Percentiles rank a stretch among this genome's conserved stretches.
Evolutionary conservation across 805 yeast genomes (phyloP).

Genomic region (Yueomyces sinensis): DNA sequence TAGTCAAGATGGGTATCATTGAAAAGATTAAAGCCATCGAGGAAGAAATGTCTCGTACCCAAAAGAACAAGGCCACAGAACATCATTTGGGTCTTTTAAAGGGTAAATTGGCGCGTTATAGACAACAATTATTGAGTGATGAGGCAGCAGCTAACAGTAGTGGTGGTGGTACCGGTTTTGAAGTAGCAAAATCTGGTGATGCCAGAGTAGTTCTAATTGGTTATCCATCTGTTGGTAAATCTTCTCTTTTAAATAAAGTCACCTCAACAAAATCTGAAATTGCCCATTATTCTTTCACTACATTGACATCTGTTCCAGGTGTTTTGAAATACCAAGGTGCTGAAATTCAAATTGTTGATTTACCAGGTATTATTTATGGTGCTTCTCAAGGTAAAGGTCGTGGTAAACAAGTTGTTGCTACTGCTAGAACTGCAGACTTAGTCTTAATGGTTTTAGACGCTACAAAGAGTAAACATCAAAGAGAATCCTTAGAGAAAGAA

Average conservation of each 20-base stretch:
- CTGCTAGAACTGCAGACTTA: constrained; percentile 89
- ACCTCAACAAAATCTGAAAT: constrained; percentile 91
- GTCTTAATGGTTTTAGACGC: constrained; percentile 92
- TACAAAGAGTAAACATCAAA: constrained; percentile 82
- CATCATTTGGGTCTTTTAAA: constrained; percentile 88
- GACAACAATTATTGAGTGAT: constrained; percentile 87
- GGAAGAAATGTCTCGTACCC: constrained; percentile 96
- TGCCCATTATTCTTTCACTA: constrained; percentile 91
- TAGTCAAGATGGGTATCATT: constrained; percentile 23
- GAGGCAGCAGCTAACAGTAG: constrained; percentile 54
- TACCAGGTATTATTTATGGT: constrained; percentile 95
- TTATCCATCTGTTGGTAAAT: constrained; percentile 95
- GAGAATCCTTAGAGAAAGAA: constrained; percentile 76
- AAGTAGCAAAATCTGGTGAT: constrained; percentile 90
- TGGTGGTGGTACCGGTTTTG: constrained; percentile 80
- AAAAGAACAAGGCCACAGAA: constrained; percentile 95
- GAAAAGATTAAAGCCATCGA: constrained; percentile 86
- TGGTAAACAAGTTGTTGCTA: constrained; percentile 92
- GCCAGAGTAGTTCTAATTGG: constrained; percentile 93
- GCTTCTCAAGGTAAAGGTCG: constrained; percentile 97
- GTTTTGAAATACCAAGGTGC: constrained; percentile 93
- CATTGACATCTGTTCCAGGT: constrained; percentile 93
- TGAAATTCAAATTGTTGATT: constrained; percentile 91
- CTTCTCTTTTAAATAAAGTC: constrained; percentile 76
- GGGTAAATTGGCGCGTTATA: constrained; percentile 86